phyloP scores from a whole-genome alignment of 805 yeast genomes.

The Schizosaccharomyces lindneri region DNA sequence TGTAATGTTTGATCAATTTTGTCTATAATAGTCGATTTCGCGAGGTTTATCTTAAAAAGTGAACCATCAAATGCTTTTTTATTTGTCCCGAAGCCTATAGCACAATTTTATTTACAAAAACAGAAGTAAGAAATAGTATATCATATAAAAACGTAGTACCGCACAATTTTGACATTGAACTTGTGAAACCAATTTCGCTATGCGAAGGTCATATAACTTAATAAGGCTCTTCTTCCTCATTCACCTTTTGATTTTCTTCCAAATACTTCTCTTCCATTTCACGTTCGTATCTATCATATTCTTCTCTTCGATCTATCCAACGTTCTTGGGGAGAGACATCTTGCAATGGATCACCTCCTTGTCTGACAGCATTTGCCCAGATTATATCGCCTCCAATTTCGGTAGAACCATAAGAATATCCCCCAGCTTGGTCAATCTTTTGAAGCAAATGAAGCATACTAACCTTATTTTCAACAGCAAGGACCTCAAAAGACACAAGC shows the following conservation, averaged over 20 bases:
- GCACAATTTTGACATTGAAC: too few relatives aligned
- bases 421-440: constrained; percentile 71
- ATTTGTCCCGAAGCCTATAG: too few relatives aligned
- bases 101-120: too few relatives aligned
- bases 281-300: constrained; percentile 41
- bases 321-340: constrained; percentile 63
- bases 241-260: neutral
- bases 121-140: too few relatives aligned
- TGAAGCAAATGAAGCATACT: constrained; percentile 68
- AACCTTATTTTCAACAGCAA: constrained; percentile 73
- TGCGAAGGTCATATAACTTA: neutral
- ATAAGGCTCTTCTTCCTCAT: neutral
- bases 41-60: too few relatives aligned
- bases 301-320: constrained; percentile 70
- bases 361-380: constrained; percentile 90
- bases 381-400: constrained; percentile 93
- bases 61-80: too few relatives aligned
- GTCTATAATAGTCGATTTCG: too few relatives aligned
- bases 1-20: too few relatives aligned
- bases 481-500: constrained; percentile 65
- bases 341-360: constrained; percentile 26
- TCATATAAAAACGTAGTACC: too few relatives aligned
- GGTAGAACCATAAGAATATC: constrained; percentile 75
- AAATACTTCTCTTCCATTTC: neutral
- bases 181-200: too few relatives aligned